Conservation (phyloP, 1,284 basidiomycete genomes). For the Exobasidium rhododendri region DNA sequence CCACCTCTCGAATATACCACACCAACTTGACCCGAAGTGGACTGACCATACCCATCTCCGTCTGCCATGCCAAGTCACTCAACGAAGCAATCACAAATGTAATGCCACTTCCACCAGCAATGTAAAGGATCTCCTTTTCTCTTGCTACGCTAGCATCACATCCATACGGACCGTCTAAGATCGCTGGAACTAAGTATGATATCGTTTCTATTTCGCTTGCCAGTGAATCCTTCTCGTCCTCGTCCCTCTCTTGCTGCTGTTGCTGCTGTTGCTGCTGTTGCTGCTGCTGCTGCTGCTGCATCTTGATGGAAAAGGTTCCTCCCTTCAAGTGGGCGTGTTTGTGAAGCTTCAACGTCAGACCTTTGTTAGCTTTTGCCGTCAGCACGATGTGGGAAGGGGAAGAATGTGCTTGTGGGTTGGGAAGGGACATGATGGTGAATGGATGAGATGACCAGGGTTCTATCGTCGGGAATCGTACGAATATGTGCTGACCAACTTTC, state of each 20-base stretch:
- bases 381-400: slow-evolving; percentile 25
- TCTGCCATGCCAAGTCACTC: slow-evolving; percentile 22
- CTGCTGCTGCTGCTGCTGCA: not conserved
- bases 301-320: not conserved
- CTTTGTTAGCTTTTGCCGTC: slow-evolving; percentile 28
- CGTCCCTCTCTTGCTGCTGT: slow-evolving; percentile 6
- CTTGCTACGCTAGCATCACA: slow-evolving; percentile 24
- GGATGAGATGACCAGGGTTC: slow-evolving; percentile 37
- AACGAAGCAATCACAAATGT: slow-evolving; percentile 54
- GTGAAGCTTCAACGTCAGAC: slow-evolving; percentile 28
- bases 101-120: slow-evolving; percentile 66
- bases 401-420: slow-evolving; percentile 23
- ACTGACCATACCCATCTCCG: not conserved
- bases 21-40: not conserved
- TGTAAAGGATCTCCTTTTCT: slow-evolving; percentile 53
- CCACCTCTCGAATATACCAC: not conserved
- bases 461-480: slow-evolving; percentile 40
- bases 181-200: slow-evolving; percentile 11
- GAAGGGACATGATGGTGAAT: slow-evolving; percentile 45
- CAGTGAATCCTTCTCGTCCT: not conserved
- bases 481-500: slow-evolving; percentile 45
- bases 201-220: not conserved
- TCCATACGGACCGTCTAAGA: slow-evolving; percentile 43
- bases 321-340: not conserved
- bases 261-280: not conserved